Conservation (phyloP, 1,139 yeast species). For the Lodderomyces pseudojiufengensis region DNA sequence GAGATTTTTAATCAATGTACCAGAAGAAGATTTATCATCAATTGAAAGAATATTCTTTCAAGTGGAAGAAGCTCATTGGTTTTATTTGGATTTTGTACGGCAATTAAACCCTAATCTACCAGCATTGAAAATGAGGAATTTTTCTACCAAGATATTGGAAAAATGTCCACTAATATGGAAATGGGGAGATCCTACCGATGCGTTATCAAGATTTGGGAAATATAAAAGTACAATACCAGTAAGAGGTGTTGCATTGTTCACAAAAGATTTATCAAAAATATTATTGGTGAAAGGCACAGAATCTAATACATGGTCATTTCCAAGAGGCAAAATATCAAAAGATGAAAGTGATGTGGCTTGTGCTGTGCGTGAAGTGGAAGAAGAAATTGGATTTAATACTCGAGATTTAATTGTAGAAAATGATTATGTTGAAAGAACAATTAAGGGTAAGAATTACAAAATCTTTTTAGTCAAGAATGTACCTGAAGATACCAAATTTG, state of each 20-base stretch:
- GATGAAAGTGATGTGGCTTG: constrained; percentile 89
- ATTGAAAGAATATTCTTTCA: constrained; percentile 89
- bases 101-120: constrained; percentile 76
- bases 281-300: constrained; percentile 84
- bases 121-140: constrained; percentile 71
- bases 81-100: constrained; percentile 81
- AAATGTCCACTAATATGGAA: constrained; percentile 85
- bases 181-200: constrained; percentile 78
- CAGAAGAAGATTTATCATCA: constrained; percentile 82
- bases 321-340: constrained; percentile 93
- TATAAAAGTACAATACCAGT: constrained; percentile 94
- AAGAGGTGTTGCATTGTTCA: constrained; percentile 89
- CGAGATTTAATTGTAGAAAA: constrained; percentile 61
- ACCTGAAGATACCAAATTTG: constrained; percentile 70
- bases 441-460: constrained; percentile 80
- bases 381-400: constrained; percentile 94
- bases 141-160: constrained; percentile 67
- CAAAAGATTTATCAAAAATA: constrained; percentile 64
- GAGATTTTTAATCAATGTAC: constrained; percentile 86
- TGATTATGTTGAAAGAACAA: constrained; percentile 77
- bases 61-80: constrained; percentile 99
- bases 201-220: constrained; percentile 69
- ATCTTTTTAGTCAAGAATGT: constrained; percentile 76
- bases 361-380: constrained; percentile 90
- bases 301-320: constrained; percentile 89